Evolutionary conservation across 352 stramenopile genomes (phyloP).

Genomic region (Globisporangium ultimum): DNA sequence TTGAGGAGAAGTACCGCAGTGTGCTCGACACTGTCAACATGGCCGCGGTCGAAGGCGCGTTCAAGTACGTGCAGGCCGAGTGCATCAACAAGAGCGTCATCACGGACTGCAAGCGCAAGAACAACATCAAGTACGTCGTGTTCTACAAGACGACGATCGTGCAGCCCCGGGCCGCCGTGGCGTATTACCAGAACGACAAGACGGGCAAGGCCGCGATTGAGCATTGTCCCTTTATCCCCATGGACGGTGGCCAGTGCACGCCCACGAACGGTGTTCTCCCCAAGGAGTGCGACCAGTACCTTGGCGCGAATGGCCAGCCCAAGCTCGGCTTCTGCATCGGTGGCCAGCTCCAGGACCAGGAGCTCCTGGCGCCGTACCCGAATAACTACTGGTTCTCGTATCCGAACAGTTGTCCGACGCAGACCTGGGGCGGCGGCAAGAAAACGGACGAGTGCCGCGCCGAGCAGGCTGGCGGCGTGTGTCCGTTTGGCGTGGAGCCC

Average conservation of each 20-base stretch:
- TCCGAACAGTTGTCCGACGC: conserved; percentile 58
- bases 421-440: conserved; percentile 36
- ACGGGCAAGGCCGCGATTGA: conserved; percentile 21
- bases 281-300: conserved; percentile 50
- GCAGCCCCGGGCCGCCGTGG: conserved; percentile 35
- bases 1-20: conserved; percentile 39
- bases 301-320: conserved; percentile 28
- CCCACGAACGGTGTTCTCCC: conserved; percentile 31
- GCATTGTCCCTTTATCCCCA: conserved; percentile 47
- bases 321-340: conserved; percentile 55
- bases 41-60: conserved; percentile 44
- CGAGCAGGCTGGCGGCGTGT: conserved; percentile 57
- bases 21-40: conserved; percentile 55
- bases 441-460: conserved; percentile 26
- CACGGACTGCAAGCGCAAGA: conserved; percentile 46
- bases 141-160: conserved; percentile 63
- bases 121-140: conserved; percentile 52
- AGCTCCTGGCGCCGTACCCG: conserved; percentile 50
- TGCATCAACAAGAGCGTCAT: conserved; percentile 46
- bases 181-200: conserved; percentile 36
- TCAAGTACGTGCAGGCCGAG: conserved; percentile 64
- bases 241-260: conserved; percentile 61
- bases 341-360: conserved; percentile 31
- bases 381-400: conserved; percentile 88
- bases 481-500: conserved; percentile 38